Evolutionary conservation across 129 eudicot species (phyloP), one percentile per base, ranked within the genome.

Genomic region (Artemisia annua): DNA sequence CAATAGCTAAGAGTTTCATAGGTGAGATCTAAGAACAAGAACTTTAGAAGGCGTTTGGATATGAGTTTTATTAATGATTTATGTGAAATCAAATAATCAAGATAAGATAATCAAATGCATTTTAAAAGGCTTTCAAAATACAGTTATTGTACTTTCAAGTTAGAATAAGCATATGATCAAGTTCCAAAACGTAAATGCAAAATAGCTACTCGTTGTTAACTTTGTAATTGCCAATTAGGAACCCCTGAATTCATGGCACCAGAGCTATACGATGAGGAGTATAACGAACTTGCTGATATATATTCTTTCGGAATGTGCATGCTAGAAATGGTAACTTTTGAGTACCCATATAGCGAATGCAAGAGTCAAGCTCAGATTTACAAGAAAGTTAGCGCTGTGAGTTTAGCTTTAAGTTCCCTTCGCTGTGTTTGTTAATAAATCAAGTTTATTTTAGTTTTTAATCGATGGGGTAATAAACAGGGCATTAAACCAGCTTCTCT

Each of bases 231-330:
- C 22, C 43, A 39, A 5, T 3, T 78, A 90, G 98, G 98, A 58
- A 93, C 97, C 48, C 98, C 98, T n/a, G 95, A 92, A 67, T 89
- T 93, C 76, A 93, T 87, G 96, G 98, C 96, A 9, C 97, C 98
- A 3, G 98, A 94, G 85, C 89, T 90, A n/a, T 94, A 90, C 26
- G 97, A 90, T 26, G 97, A 94, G 82, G 89, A 88, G 11, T 94
- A 94, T 63, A 87, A 90, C 58, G 98, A 94, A 78, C 92, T 90
- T 46, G 93, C 83, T n/a, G 98, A 94, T 71, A 81, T 94, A 65
- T 94, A 94, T 74, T 83, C 97, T 24, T 94, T 94, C 53, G 98
- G 98, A 28, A 86, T 94, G 98, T 94, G 97, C 85, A 76, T 94
- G 86, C 58, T 94, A 79, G 98, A 94, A 80, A 80, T 94, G 92